Evolutionary conservation across 805 yeast species (phyloP).

Genomic region (Candida rishiriensis): DNA sequence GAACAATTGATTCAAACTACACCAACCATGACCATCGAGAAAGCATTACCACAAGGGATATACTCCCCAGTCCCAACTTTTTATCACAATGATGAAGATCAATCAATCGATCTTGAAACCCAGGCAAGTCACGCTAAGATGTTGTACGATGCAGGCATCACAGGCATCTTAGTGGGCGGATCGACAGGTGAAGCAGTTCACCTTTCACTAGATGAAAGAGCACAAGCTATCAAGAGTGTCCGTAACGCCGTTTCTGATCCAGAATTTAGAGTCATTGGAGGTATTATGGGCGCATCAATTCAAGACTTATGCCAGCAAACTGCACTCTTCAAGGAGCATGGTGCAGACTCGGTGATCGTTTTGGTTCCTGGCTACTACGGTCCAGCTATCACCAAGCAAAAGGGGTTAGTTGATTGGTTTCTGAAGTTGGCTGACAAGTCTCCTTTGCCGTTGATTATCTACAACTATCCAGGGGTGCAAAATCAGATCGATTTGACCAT

Average conservation of each 20-base stretch:
- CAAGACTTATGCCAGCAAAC: slow-evolving; percentile 40
- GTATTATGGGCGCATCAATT: slow-evolving; percentile 42
- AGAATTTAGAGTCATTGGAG: slow-evolving; percentile 40
- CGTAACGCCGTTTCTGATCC: slow-evolving; percentile 34
- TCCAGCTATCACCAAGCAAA: slow-evolving; percentile 34
- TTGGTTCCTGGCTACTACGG: slow-evolving; percentile 50
- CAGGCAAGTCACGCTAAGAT: slow-evolving; percentile 42
- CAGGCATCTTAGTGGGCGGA: slow-evolving; percentile 45
- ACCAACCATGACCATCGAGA: slow-evolving; percentile 4
- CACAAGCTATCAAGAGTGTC: slow-evolving; percentile 27
- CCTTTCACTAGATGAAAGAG: slow-evolving; percentile 41
- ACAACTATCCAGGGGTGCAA: slow-evolving; percentile 44
- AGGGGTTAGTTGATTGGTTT: slow-evolving; percentile 42
- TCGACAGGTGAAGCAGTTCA: slow-evolving; percentile 56
- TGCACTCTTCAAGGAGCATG: slow-evolving; percentile 29
- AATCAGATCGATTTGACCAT: slow-evolving; percentile 35
- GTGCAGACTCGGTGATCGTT: slow-evolving; percentile 35
- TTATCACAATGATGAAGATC: slow-evolving; percentile 32
- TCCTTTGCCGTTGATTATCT: slow-evolving; percentile 38
- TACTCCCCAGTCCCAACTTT: slow-evolving; percentile 52
- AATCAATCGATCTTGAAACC: slow-evolving; percentile 36
- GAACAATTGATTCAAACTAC: background rate
- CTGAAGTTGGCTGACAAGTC: slow-evolving; percentile 37
- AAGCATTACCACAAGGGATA: slow-evolving; percentile 27
- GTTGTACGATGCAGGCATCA: slow-evolving; percentile 39